A percentile compares a stretch with the other conserved stretches of the same genome.
Conservation (phyloP, 2,329 filamentous ascomycete genomes). For the Sclerotinia trifoliorum region DNA sequence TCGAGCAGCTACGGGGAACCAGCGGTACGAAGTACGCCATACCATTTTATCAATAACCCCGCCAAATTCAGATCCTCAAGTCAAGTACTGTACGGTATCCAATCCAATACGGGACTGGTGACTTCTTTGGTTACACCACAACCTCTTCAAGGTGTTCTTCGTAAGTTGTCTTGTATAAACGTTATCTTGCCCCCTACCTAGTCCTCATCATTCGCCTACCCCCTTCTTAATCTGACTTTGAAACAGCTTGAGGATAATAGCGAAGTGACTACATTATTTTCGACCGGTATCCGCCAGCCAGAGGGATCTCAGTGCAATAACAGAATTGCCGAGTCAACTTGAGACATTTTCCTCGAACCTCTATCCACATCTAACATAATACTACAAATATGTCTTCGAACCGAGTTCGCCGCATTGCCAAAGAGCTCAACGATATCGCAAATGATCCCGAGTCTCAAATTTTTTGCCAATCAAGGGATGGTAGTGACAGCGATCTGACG, state of each 20-base stretch:
- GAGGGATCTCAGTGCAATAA: not conserved
- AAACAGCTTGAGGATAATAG: not conserved
- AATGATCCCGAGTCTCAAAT: conserved; percentile 77
- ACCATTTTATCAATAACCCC: not conserved
- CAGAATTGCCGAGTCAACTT: not conserved
- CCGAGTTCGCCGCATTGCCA: conserved; percentile 57
- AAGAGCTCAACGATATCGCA: conserved; percentile 74
- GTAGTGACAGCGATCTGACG: conserved; percentile 62
- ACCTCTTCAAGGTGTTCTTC: not conserved
- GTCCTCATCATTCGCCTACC: not conserved
- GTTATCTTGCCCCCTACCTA: not conserved
- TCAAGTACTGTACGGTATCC: not conserved
- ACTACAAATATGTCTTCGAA: conserved; percentile 37
- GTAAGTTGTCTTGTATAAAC: conserved; percentile 10
- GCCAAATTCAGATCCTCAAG: not conserved
- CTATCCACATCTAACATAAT: not conserved
- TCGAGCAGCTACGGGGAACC: not conserved
- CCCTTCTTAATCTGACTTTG: not conserved
- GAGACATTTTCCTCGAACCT: not conserved
- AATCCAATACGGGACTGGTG: not conserved
- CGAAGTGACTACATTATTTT: not conserved
- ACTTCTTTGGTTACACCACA: not conserved
- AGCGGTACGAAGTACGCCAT: not conserved
- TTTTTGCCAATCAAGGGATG: conserved; percentile 61
- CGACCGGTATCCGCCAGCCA: not conserved